Base-by-base conservation (phyloP, 805 yeast species). In the Teunomyces lycoperdinae region DNA sequence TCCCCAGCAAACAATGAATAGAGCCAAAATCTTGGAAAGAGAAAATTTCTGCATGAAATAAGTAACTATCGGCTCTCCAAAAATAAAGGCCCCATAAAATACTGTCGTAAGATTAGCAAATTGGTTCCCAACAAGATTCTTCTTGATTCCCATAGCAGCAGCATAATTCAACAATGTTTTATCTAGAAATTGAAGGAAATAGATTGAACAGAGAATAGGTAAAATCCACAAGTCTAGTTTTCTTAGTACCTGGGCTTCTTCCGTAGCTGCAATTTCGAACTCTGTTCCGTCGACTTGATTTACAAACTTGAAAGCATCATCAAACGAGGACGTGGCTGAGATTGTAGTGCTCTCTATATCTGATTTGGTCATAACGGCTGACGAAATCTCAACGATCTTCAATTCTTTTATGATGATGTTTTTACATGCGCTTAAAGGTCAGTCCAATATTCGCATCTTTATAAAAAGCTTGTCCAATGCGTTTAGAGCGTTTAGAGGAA, bases 91-190 rank as follows among this genome's bases (percentile, higher is more conserved):
- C 10, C 74, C 81, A 46, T 78, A 77, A 50, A 79, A 73, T 13
- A 79, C 77, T 0, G 85, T 79, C 29, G 80, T 77, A 44, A 80
- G 58, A 53, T 79, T 73, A 17, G 81, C 75, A 55, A 74, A 80
- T 44, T 81, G 77, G 47, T 64, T 58, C 35, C 78, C 70, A 5
- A 74, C 68, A 50, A 80, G 66, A 55, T 79, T 71, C 2, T 68
- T 59, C 56, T 75, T 78, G 54, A 82, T 79, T 0, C 86, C 86
- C 85, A 83, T 78, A 1, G 82, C 81, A 11, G 83, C 83, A 2
- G 87, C 83, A 56, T 81, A 80, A 52, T 81, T 81, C 34, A 79
- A 62, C 44, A 82, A 62, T n/a, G 79, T 71, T 55, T 83, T 83
- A 53, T 83, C 87, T 47, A 81, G 63, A 54, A 79, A 79, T 65